Evolutionary conservation across 306 rosid genomes (phyloP), one percentile per base, ranked within the genome.

Genomic region (Luffa aegyptiaca): DNA sequence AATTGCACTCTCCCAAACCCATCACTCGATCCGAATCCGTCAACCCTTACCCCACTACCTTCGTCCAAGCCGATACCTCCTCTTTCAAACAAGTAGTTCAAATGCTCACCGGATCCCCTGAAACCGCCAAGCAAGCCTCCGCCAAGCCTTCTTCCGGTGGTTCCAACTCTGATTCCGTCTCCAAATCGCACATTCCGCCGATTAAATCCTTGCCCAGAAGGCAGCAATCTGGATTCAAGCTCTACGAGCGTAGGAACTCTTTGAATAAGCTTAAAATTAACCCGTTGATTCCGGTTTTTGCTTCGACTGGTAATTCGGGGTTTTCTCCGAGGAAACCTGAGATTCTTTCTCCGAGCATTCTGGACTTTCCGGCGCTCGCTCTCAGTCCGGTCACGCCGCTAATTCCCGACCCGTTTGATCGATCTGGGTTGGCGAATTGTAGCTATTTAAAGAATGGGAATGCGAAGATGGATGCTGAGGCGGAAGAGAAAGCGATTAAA

Each of bases 51-150:
- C 99, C 99, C 82, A 95, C 99, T 10, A 95, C 99, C 46, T 95
- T 95, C 82, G 97, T 93, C 57, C 97, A 95, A 80, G 97, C 97
- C 0, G 96, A 95, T 83, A 88, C 99, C 10, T 69, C 88, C 55
- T 95, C 99, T 16, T 95, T 95, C 87, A 95, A 93, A 80, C 97
- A 95, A 78, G 97, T 95, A 0, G 99, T 95, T 64, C 99, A 95
- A 88, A 93, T 93, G 99, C 90, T 95, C 42, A 95, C 99, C 56
- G 99, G 99, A 0, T 93, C 97, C 70, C 88, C 97, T 21, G 97
- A 95, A 64, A 89, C 96, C 10, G 87, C 87, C 35, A 89, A 87
- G 79, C 93, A 89, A 61, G 93, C 86, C n/a, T 82, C 90, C 12
- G 42, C 41, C 1, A 74, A 73, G 26, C 59, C 77, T 1, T 46